Evolutionary conservation across 176 grass and related monocot species (phyloP).

Genomic region (Oryza glumipatula): DNA sequence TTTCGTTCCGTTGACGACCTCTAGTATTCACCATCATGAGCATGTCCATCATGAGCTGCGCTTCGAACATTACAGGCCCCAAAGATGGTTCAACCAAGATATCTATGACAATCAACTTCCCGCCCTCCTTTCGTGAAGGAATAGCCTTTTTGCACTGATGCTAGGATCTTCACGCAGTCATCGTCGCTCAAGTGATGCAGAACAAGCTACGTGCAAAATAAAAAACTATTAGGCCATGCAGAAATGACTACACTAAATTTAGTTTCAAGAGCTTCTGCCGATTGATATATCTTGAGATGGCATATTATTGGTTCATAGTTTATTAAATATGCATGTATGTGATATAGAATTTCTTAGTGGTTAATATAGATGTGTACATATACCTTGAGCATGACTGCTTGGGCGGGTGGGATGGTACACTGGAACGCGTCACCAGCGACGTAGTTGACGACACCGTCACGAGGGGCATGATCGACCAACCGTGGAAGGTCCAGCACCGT

Average conservation of each 20-base stretch:
- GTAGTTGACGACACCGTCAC: slow-evolving; percentile 17
- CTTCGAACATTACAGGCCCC: slow-evolving; percentile 25
- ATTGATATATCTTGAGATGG: no score
- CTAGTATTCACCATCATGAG: slow-evolving; percentile 41
- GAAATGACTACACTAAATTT: no score
- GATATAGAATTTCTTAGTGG: no score
- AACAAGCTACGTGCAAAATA: neutral
- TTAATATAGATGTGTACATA: neutral
- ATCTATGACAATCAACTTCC: slow-evolving; percentile 45
- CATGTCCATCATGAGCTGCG: slow-evolving; percentile 43
- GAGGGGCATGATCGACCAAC: neutral
- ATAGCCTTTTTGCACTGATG: slow-evolving; percentile 48
- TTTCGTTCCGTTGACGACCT: slow-evolving; percentile 41
- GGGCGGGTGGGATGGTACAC: slow-evolving; percentile 42
- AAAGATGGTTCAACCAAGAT: slow-evolving; percentile 24
- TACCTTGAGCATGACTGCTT: slow-evolving; percentile 52
- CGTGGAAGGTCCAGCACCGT: slow-evolving; percentile 53
- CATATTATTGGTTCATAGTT: no score
- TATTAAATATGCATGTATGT: no score
- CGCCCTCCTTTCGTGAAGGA: slow-evolving; percentile 22
- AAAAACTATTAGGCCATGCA: no score
- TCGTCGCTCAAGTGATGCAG: slow-evolving; percentile 56
- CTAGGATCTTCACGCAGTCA: slow-evolving; percentile 51
- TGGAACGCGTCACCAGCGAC: slow-evolving; percentile 54
- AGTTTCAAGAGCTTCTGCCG: no score